phyloP scores from a whole-genome alignment of 257 asterid species.

The Salvia splendens region DNA sequence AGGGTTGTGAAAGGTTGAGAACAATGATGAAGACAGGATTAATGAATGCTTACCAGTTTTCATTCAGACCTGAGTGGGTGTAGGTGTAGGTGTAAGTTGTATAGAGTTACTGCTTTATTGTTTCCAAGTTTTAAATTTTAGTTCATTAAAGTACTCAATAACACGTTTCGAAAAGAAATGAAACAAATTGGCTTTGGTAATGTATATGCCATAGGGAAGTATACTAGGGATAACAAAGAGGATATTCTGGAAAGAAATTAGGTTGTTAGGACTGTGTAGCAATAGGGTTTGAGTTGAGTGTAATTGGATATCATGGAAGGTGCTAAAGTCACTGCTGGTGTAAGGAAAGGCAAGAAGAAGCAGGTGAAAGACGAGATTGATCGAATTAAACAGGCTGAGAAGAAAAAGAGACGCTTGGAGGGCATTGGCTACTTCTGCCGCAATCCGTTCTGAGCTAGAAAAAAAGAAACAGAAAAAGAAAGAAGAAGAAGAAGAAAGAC shows the following conservation, averaged over 20 bases:
- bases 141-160: conserved; percentile 29
- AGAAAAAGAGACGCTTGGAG: conserved; percentile 81
- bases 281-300: conserved; percentile 11
- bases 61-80: conserved; percentile 75
- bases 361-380: conserved; percentile 76
- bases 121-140: conserved; percentile 20
- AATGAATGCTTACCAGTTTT: conserved; percentile 50
- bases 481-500: conserved; percentile 89
- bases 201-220: conserved; percentile 40
- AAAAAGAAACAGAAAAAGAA: conserved; percentile 78
- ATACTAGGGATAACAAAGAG: conserved; percentile 22
- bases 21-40: conserved; percentile 44
- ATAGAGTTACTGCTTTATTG: not conserved
- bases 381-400: conserved; percentile 87
- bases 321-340: conserved; percentile 50
- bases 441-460: conserved; percentile 72
- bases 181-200: conserved; percentile 37
- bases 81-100: not conserved
- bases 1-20: conserved; percentile 41
- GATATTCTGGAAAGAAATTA: conserved; percentile 28
- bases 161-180: conserved; percentile 27
- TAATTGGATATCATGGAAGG: conserved; percentile 51
- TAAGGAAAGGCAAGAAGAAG: conserved; percentile 75
- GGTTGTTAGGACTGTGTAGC: conserved; percentile 21
- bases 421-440: conserved; percentile 88